Evolutionary conservation across 116 monocot species (phyloP).

Genomic region (Cymodocea nodosa): DNA sequence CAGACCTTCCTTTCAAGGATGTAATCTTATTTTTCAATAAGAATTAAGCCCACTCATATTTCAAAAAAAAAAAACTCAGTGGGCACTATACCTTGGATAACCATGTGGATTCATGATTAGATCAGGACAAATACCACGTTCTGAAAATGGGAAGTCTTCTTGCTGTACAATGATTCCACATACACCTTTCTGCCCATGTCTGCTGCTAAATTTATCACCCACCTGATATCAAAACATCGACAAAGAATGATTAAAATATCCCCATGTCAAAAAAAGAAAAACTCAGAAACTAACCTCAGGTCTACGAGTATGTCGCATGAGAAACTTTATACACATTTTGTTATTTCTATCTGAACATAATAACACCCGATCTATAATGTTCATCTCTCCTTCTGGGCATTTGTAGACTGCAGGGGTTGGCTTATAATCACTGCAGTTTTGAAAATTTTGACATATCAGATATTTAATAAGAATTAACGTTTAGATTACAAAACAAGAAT

Average conservation of each 20-base stretch:
- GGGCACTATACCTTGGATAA: slow-evolving; percentile 70
- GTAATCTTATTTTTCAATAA: too few relatives aligned
- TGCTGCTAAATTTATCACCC: slow-evolving; percentile 97
- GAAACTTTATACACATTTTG: slow-evolving; percentile 64
- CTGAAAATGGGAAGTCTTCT: slow-evolving; percentile 94
- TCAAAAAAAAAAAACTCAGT: too few relatives aligned
- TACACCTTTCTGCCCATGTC: slow-evolving; percentile 98
- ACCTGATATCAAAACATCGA: slow-evolving; percentile 27
- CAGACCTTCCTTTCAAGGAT: too few relatives aligned
- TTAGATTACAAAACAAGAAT: background rate
- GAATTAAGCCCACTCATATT: too few relatives aligned
- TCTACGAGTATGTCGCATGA: slow-evolving; percentile 74
- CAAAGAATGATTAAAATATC: background rate
- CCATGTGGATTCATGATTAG: slow-evolving; percentile 99
- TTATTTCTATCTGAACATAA: slow-evolving; percentile 57
- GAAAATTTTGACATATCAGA: background rate
- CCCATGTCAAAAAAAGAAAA: background rate
- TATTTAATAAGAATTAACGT: background rate
- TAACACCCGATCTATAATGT: slow-evolving; percentile 73
- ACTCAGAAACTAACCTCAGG: slow-evolving; percentile 49
- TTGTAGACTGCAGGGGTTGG: slow-evolving; percentile 43
- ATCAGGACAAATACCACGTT: slow-evolving; percentile 94
- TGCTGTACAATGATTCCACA: slow-evolving; percentile 93
- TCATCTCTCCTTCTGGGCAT: slow-evolving; percentile 78
- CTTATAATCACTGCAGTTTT: slow-evolving; percentile 34